These are phyloP conservation scores for Calonectria multiphialidica DNA, from an alignment of 2,329 filamentous ascomycete species.

Conservation along the genomic window DNA sequence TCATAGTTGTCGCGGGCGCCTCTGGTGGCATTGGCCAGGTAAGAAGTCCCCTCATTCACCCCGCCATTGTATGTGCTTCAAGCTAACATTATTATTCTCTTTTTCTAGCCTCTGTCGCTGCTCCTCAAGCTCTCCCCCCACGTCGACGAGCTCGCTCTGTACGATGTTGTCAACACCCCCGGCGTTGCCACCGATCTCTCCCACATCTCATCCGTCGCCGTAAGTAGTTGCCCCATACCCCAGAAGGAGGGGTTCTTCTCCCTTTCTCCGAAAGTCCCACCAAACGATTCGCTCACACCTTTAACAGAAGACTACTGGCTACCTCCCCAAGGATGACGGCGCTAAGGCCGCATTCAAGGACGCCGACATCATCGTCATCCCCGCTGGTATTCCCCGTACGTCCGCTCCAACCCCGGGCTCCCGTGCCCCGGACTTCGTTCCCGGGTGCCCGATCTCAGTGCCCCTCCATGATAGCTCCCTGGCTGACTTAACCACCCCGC, in stretches of 20 bases:
- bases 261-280: slow-evolving; percentile 36
- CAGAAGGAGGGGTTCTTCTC: slow-evolving; percentile 28
- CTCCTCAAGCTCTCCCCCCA: slow-evolving; percentile 92
- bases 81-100: slow-evolving; percentile 34
- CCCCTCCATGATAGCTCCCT: slow-evolving; percentile 27
- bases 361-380: slow-evolving; percentile 96
- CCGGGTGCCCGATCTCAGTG: slow-evolving; percentile 35
- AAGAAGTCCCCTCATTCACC: slow-evolving; percentile 44
- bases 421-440: slow-evolving; percentile 32
- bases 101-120: slow-evolving; percentile 86
- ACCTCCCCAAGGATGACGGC: slow-evolving; percentile 87
- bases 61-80: neutral
- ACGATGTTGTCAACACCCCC: slow-evolving; percentile 99
- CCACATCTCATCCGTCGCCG: slow-evolving; percentile 93
- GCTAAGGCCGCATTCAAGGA: slow-evolving; percentile 90
- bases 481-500: slow-evolving; percentile 36
- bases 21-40: slow-evolving; percentile 99
- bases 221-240: slow-evolving; percentile 52
- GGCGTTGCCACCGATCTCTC: slow-evolving; percentile 97
- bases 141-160: slow-evolving; percentile 93
- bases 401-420: slow-evolving; percentile 39
- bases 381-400: slow-evolving; percentile 96
- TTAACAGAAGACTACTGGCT: slow-evolving; percentile 83
- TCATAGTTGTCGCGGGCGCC: slow-evolving; percentile 87
- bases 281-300: slow-evolving; percentile 44